Conservation (phyloP, 306 rosid genomes). For the Parietaria judaica region DNA sequence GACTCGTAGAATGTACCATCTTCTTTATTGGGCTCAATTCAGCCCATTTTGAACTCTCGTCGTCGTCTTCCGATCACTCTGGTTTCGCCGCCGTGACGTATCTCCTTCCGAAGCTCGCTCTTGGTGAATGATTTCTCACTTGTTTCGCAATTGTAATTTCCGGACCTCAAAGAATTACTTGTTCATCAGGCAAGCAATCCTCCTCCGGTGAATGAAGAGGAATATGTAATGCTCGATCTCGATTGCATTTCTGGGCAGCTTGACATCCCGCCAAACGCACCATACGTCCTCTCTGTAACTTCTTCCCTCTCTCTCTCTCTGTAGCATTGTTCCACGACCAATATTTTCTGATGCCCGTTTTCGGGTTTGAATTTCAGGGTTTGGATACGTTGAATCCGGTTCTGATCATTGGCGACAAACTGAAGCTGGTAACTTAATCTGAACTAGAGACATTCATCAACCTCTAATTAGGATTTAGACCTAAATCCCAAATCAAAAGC, state of each 20-base stretch:
- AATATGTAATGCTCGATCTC: constrained; percentile 64
- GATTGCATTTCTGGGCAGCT: constrained; percentile 39
- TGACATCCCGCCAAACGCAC: constrained; percentile 58
- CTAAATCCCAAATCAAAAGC: too few relatives aligned
- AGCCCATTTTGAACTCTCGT: too few relatives aligned
- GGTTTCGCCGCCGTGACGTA: too few relatives aligned
- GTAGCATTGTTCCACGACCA: neutral
- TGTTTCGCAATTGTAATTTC: too few relatives aligned
- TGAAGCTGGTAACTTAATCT: constrained; percentile 52
- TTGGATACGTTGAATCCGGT: constrained; percentile 67
- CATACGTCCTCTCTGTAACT: constrained; percentile 60
- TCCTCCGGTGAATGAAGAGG: constrained; percentile 42
- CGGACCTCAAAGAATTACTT: too few relatives aligned
- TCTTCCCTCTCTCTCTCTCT: neutral
- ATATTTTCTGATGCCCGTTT: too few relatives aligned
- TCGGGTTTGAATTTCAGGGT: constrained; percentile 37
- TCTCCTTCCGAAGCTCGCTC: too few relatives aligned
- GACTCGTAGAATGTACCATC: too few relatives aligned
- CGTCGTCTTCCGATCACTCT: too few relatives aligned
- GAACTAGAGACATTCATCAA: neutral
- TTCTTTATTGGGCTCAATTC: too few relatives aligned
- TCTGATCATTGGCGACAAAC: constrained; percentile 51
- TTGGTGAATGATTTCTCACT: too few relatives aligned
- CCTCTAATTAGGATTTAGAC: neutral
- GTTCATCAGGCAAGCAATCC: neutral